Conservation (phyloP, 2,329 filamentous ascomycete genomes). For the Epichloe gansuensis region DNA sequence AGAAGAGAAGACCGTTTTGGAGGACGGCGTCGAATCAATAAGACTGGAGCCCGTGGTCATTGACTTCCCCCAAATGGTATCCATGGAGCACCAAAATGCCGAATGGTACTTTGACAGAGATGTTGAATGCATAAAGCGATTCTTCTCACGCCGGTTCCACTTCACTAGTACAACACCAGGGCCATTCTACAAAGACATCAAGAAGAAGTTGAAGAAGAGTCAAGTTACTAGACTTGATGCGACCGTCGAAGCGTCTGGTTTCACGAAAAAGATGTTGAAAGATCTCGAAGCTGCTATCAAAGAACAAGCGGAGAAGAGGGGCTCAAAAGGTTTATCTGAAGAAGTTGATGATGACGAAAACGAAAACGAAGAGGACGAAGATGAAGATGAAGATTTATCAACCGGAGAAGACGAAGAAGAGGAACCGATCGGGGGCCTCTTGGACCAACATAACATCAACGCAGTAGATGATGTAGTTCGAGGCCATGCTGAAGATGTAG, state of each 20-base stretch:
- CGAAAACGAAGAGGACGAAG: conserved; percentile 15
- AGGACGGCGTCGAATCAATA: conserved; percentile 30
- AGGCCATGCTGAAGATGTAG: neutral
- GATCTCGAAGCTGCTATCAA: conserved; percentile 86
- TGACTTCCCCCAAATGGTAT: conserved; percentile 97
- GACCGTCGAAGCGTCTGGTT: conserved; percentile 81
- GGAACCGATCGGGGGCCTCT: neutral
- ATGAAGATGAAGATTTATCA: conserved; percentile 3
- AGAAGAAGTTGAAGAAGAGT: conserved; percentile 56
- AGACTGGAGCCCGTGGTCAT: conserved; percentile 70
- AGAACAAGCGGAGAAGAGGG: conserved; percentile 48
- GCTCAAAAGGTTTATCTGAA: conserved; percentile 17
- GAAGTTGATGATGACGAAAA: conserved; percentile 15
- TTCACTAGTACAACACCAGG: conserved; percentile 74
- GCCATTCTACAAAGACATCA: conserved; percentile 74
- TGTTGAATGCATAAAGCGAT: conserved; percentile 88
- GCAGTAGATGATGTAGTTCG: neutral
- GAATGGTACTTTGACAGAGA: conserved; percentile 97
- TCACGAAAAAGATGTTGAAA: conserved; percentile 93
- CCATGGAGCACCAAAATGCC: conserved; percentile 83
- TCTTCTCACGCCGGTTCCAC: conserved; percentile 79
- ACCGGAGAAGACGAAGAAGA: conserved; percentile 5
- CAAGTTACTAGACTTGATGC: conserved; percentile 65
- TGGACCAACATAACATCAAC: neutral
- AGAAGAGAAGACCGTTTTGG: conserved; percentile 41